phyloP scores from a whole-genome alignment of 73 alveolate species.

The Stentor roeselii region DNA sequence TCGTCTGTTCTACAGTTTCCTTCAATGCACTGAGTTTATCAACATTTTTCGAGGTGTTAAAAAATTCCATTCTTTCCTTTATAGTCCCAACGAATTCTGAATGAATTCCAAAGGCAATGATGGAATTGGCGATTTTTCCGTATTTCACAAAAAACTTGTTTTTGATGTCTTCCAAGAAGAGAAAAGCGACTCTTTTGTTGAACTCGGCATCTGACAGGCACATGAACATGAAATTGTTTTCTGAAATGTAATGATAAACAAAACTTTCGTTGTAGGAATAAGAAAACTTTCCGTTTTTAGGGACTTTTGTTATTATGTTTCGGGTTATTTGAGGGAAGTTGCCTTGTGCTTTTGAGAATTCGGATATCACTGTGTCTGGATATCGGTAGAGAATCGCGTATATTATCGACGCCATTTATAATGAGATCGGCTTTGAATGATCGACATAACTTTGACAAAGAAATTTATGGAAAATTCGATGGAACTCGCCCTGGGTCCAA shows the following conservation, averaged over 20 bases:
- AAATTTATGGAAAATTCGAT: background rate
- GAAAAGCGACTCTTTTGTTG: constrained; percentile 17
- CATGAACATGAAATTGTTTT: background rate
- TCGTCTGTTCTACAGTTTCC: constrained; percentile 16
- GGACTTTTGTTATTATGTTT: constrained; percentile 10
- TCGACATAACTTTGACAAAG: background rate
- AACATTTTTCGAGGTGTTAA: background rate
- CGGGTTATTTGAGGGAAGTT: constrained; percentile 60
- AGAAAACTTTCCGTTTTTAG: constrained; percentile 7
- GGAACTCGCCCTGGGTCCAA: background rate
- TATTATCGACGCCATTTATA: constrained; percentile 26
- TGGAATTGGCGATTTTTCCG: background rate
- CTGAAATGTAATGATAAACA: constrained; percentile 19
- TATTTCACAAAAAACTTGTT: background rate
- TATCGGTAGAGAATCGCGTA: constrained; percentile 55
- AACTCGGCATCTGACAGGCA: constrained; percentile 29
- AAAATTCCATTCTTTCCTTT: constrained; percentile 14
- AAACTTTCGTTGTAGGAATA: constrained; percentile 17
- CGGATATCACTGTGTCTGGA: constrained; percentile 54
- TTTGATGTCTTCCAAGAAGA: constrained; percentile 25
- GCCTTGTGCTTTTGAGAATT: constrained; percentile 50
- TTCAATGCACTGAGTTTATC: constrained; percentile 14
- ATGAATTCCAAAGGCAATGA: constrained; percentile 23
- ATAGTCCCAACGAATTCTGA: constrained; percentile 2
- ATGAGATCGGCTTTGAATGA: background rate